Evolutionary conservation across 805 yeast species (phyloP).

Genomic region (Grigorovia transvaalensis): DNA sequence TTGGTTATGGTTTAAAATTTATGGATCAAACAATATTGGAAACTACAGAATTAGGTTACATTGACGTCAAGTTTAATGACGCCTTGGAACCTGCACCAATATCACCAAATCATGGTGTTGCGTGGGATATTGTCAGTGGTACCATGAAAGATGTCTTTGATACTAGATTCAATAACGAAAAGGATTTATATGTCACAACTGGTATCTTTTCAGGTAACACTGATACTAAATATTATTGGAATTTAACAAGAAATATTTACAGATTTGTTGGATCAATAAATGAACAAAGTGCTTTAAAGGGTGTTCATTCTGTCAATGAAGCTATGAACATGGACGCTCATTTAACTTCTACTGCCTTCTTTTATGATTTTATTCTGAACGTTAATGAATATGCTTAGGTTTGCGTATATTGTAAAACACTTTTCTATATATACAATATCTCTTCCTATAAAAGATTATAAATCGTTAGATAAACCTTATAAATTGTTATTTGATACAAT

Average conservation of each 20-base stretch:
- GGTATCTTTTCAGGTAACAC: constrained; percentile 49
- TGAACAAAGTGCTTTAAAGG: constrained; percentile 13
- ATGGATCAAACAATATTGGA: constrained; percentile 16
- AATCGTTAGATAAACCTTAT: too few species aligned
- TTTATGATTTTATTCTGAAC: constrained; percentile 37
- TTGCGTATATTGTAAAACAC: too few species aligned
- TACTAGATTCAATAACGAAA: constrained; percentile 30
- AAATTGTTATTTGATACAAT: too few species aligned
- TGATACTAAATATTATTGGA: constrained; percentile 52
- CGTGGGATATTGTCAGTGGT: constrained; percentile 39
- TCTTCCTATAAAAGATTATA: too few species aligned
- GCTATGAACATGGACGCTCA: constrained; percentile 45
- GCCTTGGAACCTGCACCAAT: constrained; percentile 33
- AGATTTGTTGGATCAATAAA: constrained; percentile 31
- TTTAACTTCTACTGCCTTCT: constrained; percentile 46
- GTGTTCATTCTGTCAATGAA: constrained; percentile 59
- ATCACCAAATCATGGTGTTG: constrained; percentile 29
- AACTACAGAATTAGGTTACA: constrained; percentile 23
- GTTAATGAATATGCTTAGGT: constrained; percentile 14
- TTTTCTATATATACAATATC: too few species aligned
- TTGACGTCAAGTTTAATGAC: constrained; percentile 15
- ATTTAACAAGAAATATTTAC: constrained; percentile 43
- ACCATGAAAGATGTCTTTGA: constrained; percentile 45
- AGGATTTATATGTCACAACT: constrained; percentile 34
- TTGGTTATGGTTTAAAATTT: constrained; percentile 36